These are phyloP conservation scores for Paramecium pentaurelia DNA, from an alignment of 73 alveolate species.

Conservation along the genomic window DNA sequence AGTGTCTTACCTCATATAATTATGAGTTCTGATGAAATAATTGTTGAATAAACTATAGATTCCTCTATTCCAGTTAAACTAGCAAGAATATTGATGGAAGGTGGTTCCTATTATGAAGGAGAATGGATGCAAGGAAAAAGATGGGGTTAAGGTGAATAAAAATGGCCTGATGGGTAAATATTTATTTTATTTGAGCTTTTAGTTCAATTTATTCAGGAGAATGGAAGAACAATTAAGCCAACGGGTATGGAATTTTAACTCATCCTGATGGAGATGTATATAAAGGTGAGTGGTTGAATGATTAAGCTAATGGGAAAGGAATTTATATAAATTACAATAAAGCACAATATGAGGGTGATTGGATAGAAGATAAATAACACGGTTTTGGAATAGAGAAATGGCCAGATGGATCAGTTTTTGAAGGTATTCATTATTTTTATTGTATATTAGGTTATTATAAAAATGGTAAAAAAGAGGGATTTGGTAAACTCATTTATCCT, in stretches of 20 bases:
- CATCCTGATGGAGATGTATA: conserved; percentile 62
- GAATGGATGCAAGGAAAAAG: conserved; percentile 68
- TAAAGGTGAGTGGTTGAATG: conserved; percentile 56
- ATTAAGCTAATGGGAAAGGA: conserved; percentile 73
- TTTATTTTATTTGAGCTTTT: not conserved
- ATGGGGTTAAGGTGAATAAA: conserved; percentile 67
- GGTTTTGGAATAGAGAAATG: conserved; percentile 53
- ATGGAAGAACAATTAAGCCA: conserved; percentile 41
- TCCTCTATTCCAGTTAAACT: not conserved
- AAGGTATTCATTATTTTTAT: conserved; percentile 32
- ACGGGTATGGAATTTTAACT: conserved; percentile 47
- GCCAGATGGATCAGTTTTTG: conserved; percentile 20
- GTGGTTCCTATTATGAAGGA: conserved; percentile 59
- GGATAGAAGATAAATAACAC: conserved; percentile 42
- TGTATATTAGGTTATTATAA: not conserved
- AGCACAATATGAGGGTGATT: conserved; percentile 48
- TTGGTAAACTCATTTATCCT: conserved; percentile 68
- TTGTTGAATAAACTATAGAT: not conserved
- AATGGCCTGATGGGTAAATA: conserved; percentile 62
- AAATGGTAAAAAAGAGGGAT: conserved; percentile 67
- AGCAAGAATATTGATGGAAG: not conserved
- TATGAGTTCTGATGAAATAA: not conserved
- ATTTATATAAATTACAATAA: conserved; percentile 49
- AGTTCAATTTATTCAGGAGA: conserved; percentile 55
- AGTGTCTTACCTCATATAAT: not conserved